Evolutionary conservation across 129 eudicot genomes (phyloP), one percentile per base, ranked within the genome.

Genomic region (Calendula officinalis): DNA sequence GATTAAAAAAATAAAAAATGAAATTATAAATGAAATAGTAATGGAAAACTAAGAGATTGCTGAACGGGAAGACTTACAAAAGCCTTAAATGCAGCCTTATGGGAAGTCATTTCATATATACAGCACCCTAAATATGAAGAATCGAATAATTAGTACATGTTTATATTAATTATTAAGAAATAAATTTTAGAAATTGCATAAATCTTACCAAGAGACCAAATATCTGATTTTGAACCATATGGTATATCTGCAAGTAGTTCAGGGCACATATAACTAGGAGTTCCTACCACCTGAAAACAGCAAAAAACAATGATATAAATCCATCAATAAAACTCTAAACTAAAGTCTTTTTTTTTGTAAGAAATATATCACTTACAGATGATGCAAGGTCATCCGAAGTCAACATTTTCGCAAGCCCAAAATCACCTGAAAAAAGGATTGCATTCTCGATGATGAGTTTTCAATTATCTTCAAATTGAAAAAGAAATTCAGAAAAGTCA

Each of bases 221-320:
- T 85, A 66, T 92, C 99, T 47, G 99, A 92, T 72, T 92, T 92
- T 6, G 95, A 88, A 72, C 99, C 99, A 79, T 92, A 92, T 38
- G 99, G 99, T 72, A 92, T 92, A 75, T 92, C 96, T 42, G 99
- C 96, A 83, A 92, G 99, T 74, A 92, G 91, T 84, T 92, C 99
- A 47, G 99, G 99, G 77, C 99, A 92, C 99, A 92, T 92, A 64
- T 92, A 86, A 72, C 96, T 92, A 42, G 99, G 99, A 70, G 99
- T 92, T 62, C 99, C 99, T 14, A 92, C 99, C 56, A 92, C 89
- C 99, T 92, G 78, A 50, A 46, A 73, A 41, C 48, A 0, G 2
- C 30, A 22, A 0, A 22, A 43, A 69, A 56, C 10, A 54, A 54
- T 52, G 40, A 62, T 57, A 62, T 22, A 36, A 50, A 37, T 39